A percentile compares a stretch with the other conserved stretches of the same genome.
These are phyloP conservation scores for Entonaema liquescens DNA, from an alignment of 495 filamentous ascomycete species.

Conservation along the genomic window DNA sequence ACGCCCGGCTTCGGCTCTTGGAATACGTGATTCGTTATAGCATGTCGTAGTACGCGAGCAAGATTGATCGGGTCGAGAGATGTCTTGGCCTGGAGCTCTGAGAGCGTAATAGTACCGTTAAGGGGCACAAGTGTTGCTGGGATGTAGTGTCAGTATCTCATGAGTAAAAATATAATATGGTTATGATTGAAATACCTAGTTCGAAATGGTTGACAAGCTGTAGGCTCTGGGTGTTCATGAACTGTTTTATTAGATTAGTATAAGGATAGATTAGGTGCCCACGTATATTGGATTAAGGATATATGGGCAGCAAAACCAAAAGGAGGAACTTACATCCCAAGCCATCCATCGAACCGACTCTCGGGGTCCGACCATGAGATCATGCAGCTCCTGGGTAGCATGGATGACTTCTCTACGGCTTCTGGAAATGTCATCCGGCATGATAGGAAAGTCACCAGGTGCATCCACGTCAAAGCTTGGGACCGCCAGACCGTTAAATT, in stretches of 20 bases:
- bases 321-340: conserved; percentile 47
- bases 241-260: conserved; percentile 39
- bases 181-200: conserved; percentile 43
- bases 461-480: conserved; percentile 52
- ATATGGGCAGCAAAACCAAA: background rate
- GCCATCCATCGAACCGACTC: conserved; percentile 53
- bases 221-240: conserved; percentile 51
- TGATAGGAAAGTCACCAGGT: conserved; percentile 49
- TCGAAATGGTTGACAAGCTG: conserved; percentile 52
- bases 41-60: conserved; percentile 62
- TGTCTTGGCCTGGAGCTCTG: conserved; percentile 53
- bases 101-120: conserved; percentile 52
- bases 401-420: conserved; percentile 51
- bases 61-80: conserved; percentile 56
- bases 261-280: background rate
- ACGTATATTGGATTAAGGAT: background rate
- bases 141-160: conserved; percentile 13
- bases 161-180: background rate
- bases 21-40: conserved; percentile 67
- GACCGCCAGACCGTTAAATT: conserved; percentile 46
- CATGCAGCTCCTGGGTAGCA: conserved; percentile 50
- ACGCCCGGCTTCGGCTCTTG: conserved; percentile 57
- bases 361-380: conserved; percentile 54
- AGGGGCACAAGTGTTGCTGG: conserved; percentile 53
- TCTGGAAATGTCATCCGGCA: conserved; percentile 49